A percentile compares a stretch with the other conserved stretches of the same genome.
phyloP scores from a whole-genome alignment of 1,284 basidiomycete species.

The Ceratorhiza oryzae-sativae region DNA sequence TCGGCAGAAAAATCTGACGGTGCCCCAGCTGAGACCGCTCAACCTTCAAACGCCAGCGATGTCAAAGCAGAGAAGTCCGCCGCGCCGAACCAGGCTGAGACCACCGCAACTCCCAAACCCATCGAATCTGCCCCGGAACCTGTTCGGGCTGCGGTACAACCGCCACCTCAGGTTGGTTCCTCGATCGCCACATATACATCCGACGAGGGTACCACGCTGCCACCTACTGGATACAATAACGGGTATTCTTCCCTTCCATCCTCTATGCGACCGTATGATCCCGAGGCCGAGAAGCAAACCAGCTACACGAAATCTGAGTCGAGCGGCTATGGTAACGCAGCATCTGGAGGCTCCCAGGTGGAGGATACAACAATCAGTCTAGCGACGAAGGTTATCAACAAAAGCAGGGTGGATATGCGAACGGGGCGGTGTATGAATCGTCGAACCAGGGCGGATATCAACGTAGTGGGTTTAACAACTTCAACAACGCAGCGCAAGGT shows the following conservation, averaged over 20 bases:
- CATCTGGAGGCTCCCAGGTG: background rate
- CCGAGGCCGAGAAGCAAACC: constrained; percentile 22
- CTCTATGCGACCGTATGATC: constrained; percentile 20
- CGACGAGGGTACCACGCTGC: constrained; percentile 38
- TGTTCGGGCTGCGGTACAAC: constrained; percentile 1
- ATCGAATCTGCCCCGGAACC: constrained; percentile 18
- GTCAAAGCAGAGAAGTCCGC: background rate
- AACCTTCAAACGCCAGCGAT: constrained; percentile 39
- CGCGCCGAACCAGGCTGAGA: background rate
- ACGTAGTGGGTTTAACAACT: constrained; percentile 50
- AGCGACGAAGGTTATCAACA: constrained; percentile 34
- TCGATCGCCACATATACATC: constrained; percentile 37
- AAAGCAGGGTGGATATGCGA: constrained; percentile 42
- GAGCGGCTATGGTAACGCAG: background rate
- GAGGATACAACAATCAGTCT: constrained; percentile 27
- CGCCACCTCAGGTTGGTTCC: constrained; percentile 29
- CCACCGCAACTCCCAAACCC: constrained; percentile 13
- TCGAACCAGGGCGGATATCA: constrained; percentile 51
- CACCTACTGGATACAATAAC: constrained; percentile 35
- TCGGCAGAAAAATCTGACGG: constrained; percentile 23
- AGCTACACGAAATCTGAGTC: constrained; percentile 7
- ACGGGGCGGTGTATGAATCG: constrained; percentile 58
- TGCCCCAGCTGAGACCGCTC: constrained; percentile 42
- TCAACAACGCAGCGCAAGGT: constrained; percentile 46
- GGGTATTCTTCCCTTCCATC: constrained; percentile 16